A percentile compares a stretch with the other conserved stretches of the same genome.
These are phyloP conservation scores for Wickerhamomyces alni DNA, from an alignment of 805 yeast genomes.

Conservation along the genomic window DNA sequence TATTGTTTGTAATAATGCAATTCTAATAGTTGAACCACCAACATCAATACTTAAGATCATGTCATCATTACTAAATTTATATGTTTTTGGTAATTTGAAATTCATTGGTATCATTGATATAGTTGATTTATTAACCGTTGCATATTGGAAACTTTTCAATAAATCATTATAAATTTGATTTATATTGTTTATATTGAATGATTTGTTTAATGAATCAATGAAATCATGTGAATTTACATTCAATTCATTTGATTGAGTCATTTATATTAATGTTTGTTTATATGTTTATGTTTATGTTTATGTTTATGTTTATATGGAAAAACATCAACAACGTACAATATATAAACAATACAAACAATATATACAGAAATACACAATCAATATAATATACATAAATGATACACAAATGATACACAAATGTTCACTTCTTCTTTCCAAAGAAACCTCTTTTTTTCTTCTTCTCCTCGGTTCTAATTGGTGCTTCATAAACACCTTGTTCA, in stretches of 20 bases:
- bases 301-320: too few species aligned
- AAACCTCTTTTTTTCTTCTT: slow-evolving; percentile 72
- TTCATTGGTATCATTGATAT: slow-evolving; percentile 13
- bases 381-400: too few species aligned
- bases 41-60: slow-evolving; percentile 37
- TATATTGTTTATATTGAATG: not conserved
- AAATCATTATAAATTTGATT: not conserved
- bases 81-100: slow-evolving; percentile 2
- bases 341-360: too few species aligned
- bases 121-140: not conserved
- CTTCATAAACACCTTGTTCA: slow-evolving; percentile 57
- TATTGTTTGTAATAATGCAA: slow-evolving; percentile 14
- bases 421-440: slow-evolving; percentile 36
- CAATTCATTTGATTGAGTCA: too few species aligned
- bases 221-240: too few species aligned
- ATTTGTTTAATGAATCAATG: too few species aligned
- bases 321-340: too few species aligned
- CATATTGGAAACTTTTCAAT: not conserved
- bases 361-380: too few species aligned
- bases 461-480: slow-evolving; percentile 36
- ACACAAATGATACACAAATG: too few species aligned
- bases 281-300: too few species aligned
- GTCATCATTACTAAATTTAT: not conserved
- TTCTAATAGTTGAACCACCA: slow-evolving; percentile 51
- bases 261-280: too few species aligned